phyloP scores from a whole-genome alignment of 441 rosid genomes.

The Capsella rubella region DNA sequence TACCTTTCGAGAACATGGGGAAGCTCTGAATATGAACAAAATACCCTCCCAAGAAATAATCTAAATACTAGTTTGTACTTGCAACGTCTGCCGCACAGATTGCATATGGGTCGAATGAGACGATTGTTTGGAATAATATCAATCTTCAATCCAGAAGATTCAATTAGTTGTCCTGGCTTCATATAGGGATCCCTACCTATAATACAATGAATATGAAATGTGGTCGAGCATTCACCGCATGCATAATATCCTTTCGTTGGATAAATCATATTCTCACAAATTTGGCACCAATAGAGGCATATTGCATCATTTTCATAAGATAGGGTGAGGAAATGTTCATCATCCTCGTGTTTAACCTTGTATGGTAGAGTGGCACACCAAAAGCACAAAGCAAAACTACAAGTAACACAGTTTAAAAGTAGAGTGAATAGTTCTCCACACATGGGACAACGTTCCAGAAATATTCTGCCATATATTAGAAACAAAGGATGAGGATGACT shows the following conservation, averaged over 20 bases:
- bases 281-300: not conserved
- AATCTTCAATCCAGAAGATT: not conserved
- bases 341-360: not conserved
- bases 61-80: not conserved
- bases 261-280: slow-evolving; percentile 11
- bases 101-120: not conserved
- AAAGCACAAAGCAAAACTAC: not conserved
- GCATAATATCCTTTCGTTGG: not conserved
- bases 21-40: not conserved
- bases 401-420: not conserved
- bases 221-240: not conserved
- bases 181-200: not conserved
- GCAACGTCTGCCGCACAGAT: not conserved
- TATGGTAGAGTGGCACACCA: slow-evolving; percentile 10
- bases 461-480: accelerated
- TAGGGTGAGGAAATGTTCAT: slow-evolving; percentile 13
- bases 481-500: slow-evolving; percentile 14
- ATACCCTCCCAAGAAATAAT: not conserved
- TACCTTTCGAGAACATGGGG: not conserved
- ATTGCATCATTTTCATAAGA: not conserved
- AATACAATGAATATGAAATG: slow-evolving; percentile 8
- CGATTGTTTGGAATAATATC: not conserved
- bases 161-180: slow-evolving; percentile 3
- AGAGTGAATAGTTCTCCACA: not conserved
- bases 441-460: not conserved